Conservation (phyloP, 2,329 filamentous ascomycete genomes). For the Aspergillus tubingensis region DNA sequence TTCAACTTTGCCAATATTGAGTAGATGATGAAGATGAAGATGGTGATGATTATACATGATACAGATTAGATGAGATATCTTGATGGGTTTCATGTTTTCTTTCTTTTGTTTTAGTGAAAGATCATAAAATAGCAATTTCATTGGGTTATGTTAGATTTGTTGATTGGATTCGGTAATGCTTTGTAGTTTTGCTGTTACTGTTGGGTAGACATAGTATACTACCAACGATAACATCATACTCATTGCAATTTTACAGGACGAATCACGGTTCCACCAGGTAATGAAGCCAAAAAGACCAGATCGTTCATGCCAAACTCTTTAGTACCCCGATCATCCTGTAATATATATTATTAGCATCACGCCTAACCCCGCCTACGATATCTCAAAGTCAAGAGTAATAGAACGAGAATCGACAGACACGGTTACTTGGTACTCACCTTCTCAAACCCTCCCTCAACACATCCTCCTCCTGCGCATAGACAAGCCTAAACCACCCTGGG, state of each 20-base stretch:
- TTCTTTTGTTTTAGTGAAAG: background rate
- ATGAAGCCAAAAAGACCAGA: too few species aligned
- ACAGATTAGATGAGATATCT: background rate
- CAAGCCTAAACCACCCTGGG: constrained; percentile 57
- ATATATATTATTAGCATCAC: background rate
- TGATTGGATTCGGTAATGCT: background rate
- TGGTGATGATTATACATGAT: background rate
- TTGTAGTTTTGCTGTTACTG: too few species aligned
- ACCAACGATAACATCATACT: background rate
- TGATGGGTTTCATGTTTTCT: background rate
- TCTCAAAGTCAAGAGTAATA: too few species aligned
- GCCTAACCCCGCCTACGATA: background rate
- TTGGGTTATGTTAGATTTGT: constrained; percentile 10
- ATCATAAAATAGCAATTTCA: constrained; percentile 10
- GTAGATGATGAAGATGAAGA: constrained; percentile 14
- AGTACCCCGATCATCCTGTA: background rate
- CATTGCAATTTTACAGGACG: background rate
- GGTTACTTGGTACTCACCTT: constrained; percentile 13
- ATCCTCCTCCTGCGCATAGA: constrained; percentile 47
- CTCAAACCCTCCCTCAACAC: constrained; percentile 39
- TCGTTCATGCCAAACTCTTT: background rate
- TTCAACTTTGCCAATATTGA: constrained; percentile 83
- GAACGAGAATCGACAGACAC: too few species aligned
- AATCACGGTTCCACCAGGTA: too few species aligned
- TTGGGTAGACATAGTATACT: too few species aligned